Base-by-base conservation (phyloP, 164 flowering plant species). In the Akebia trifoliata region DNA sequence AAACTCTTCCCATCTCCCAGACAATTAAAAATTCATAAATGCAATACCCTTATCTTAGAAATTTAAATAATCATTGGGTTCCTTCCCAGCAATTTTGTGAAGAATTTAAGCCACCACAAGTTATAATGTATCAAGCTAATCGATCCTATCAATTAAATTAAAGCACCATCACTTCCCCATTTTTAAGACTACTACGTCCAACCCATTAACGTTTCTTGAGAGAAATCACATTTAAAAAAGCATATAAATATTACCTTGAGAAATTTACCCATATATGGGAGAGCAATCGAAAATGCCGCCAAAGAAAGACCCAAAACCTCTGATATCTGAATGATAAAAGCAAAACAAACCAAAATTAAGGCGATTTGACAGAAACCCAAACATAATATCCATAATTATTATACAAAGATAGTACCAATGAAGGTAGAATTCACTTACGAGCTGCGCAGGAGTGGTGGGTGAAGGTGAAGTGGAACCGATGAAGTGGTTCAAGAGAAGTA, bases 221-320 rank as follows among this genome's bases (percentile, higher is more conserved):
- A 9, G n/a, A 39, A 12, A 2, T 14, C 0, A 18, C 2, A 39
- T 18, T 6, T 15, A 4, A 45, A 25, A 53, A 21, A 60, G 30
- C 12, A 5, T 22, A 28, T 35, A 18, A 8, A 50, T 12, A 18
- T 8, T 43, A 91, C 98, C 98, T 81, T 83, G 45, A 91, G 87
- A 70, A 91, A 91, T 56, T 75, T 83, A 38, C 93, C 96, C 54
- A 88, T 64, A 56, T 78, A 88, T 20, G 96, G 98, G 59, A 91
- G 72, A 2, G 72, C 53, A 30, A 76, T 32, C 4, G 96, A 85
- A 59, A 85, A 89, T 4, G 81, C 85, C 4, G 93, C 87, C 78
- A 89, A 63, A 38, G 79, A 81, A 62, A 90, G 69, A 21, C 90
- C 97, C 66, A 86, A 54, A 48, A 69, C 82, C 56, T 86, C 95